Conservation (phyloP, 148 eudicot species). For the Nepenthes mirabilis region DNA sequence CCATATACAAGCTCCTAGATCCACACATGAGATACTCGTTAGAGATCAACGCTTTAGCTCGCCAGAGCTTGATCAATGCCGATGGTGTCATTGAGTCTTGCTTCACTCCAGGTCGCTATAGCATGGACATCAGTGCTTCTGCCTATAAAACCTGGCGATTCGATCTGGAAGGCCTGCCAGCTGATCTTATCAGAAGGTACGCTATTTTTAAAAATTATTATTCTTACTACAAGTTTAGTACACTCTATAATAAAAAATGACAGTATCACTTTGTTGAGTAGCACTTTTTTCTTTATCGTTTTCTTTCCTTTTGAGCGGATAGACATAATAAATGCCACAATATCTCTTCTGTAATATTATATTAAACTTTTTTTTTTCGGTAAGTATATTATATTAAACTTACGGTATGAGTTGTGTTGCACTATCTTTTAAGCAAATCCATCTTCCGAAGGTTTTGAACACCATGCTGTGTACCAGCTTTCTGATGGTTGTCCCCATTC, state of each 20-base stretch:
- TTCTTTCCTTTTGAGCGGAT: too few relatives aligned
- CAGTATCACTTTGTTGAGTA: background rate
- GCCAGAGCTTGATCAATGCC: slow-evolving; percentile 58
- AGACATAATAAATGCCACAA: too few relatives aligned
- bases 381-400: too few relatives aligned
- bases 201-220: too few relatives aligned
- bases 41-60: slow-evolving; percentile 68
- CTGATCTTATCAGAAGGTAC: slow-evolving; percentile 77
- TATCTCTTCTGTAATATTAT: too few relatives aligned
- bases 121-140: slow-evolving; percentile 93
- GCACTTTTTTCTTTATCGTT: background rate
- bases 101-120: slow-evolving; percentile 87
- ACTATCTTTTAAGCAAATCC: too few relatives aligned
- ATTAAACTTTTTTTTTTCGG: too few relatives aligned
- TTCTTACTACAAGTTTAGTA: too few relatives aligned
- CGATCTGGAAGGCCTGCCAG: slow-evolving; percentile 77
- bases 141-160: slow-evolving; percentile 90
- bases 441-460: background rate
- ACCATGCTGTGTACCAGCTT: background rate
- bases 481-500: background rate
- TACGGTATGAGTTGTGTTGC: too few relatives aligned
- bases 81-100: slow-evolving; percentile 77
- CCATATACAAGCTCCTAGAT: slow-evolving; percentile 81
- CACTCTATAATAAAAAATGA: background rate
- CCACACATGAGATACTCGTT: slow-evolving; percentile 96